These are phyloP conservation scores for Bacidia rubella DNA, from an alignment of 495 filamentous ascomycete genomes.

Conservation along the genomic window DNA sequence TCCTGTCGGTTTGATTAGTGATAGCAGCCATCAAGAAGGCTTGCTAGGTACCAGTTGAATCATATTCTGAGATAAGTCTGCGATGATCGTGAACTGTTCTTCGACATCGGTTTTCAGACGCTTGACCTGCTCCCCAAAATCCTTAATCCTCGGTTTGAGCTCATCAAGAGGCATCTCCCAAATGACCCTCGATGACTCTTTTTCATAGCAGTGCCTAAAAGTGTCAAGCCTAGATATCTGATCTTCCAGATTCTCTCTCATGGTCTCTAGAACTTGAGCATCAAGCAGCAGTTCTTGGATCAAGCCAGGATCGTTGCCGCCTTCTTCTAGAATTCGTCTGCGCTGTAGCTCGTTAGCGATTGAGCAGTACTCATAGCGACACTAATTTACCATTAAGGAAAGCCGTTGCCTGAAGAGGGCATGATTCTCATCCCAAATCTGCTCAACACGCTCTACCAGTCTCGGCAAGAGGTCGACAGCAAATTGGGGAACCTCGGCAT, in stretches of 20 bases:
- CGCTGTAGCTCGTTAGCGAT: not conserved
- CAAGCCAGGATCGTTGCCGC: conserved; percentile 1
- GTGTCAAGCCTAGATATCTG: conserved; percentile 3
- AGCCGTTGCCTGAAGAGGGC: not conserved
- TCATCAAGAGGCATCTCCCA: conserved; percentile 15
- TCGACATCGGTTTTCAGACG: conserved; percentile 14
- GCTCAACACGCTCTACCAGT: not conserved
- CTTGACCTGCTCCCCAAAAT: conserved; percentile 9
- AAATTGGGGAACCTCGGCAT: not conserved
- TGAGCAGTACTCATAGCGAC: not conserved
- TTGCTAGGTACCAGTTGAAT: conserved; percentile 6
- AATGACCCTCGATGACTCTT: not conserved
- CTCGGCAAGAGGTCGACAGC: not conserved
- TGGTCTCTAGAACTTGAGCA: not conserved
- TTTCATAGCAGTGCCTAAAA: not conserved
- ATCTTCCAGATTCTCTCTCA: not conserved
- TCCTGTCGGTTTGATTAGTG: conserved; percentile 11
- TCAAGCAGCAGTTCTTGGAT: conserved; percentile 5
- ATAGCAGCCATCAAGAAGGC: not conserved
- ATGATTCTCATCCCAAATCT: not conserved
- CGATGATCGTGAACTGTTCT: conserved; percentile 15
- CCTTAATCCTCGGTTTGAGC: conserved; percentile 11
- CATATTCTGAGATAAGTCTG: not conserved
- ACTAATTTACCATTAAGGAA: not conserved
- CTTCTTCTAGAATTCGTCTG: not conserved